Conservation (phyloP, 1,284 basidiomycete species). For the Rhodotorula sp. region DNA sequence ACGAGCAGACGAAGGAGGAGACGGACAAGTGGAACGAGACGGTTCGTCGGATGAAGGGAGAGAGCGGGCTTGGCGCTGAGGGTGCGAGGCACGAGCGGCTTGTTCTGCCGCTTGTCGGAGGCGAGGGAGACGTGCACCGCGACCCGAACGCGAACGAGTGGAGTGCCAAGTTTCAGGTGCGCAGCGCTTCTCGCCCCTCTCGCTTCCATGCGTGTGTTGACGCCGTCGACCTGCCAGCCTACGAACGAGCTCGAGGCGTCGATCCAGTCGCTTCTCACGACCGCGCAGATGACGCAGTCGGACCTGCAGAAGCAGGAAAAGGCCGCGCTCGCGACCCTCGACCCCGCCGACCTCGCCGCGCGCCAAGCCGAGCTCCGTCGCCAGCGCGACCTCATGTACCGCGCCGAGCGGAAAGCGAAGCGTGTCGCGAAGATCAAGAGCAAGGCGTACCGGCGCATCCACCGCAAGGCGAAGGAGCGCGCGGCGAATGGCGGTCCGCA, state of each 20-base stretch:
- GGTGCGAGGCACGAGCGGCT: constrained; percentile 41
- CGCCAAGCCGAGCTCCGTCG: constrained; percentile 77
- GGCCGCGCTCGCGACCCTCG: constrained; percentile 33
- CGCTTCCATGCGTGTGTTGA: too few species aligned
- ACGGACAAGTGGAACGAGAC: constrained; percentile 90
- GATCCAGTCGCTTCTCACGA: constrained; percentile 47
- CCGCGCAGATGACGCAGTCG: constrained; percentile 45
- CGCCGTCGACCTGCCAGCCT: constrained; percentile 11
- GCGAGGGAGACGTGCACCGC: constrained; percentile 32
- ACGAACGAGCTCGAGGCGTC: constrained; percentile 41
- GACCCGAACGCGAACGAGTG: constrained; percentile 57
- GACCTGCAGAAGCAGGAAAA: constrained; percentile 40
- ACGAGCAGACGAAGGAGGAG: constrained; percentile 86
- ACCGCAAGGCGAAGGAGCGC: constrained; percentile 60
- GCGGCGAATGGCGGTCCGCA: constrained; percentile 52
- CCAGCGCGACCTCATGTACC: constrained; percentile 91
- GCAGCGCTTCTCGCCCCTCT: neutral
- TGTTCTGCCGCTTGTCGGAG: constrained; percentile 36
- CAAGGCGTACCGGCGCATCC: constrained; percentile 84
- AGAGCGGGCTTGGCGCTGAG: constrained; percentile 34
- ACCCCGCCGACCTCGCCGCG: constrained; percentile 69
- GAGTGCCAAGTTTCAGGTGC: constrained; percentile 59
- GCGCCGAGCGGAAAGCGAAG: constrained; percentile 86
- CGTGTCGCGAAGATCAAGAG: constrained; percentile 93
- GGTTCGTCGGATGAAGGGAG: constrained; percentile 74